A percentile compares a stretch with the other conserved stretches of the same genome.
Evolutionary conservation across 2,329 filamentous ascomycete species (phyloP).

Genomic region (Periconia sp.): DNA sequence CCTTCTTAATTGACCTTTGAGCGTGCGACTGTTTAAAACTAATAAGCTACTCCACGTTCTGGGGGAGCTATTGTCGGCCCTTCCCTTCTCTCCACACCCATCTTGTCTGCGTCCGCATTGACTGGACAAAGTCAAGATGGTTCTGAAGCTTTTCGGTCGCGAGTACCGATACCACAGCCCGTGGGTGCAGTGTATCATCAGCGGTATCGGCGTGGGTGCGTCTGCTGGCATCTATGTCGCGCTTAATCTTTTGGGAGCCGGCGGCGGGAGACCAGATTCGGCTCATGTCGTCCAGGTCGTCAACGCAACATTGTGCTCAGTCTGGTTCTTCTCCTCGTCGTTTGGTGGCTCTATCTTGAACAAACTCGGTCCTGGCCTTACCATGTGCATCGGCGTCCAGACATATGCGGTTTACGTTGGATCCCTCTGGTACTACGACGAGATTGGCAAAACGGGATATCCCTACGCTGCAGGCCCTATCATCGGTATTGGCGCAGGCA

Average conservation of each 20-base stretch:
- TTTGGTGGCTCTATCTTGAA: slow-evolving; percentile 40
- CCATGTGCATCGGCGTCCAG: slow-evolving; percentile 39
- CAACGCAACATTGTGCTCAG: slow-evolving; percentile 39
- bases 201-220: slow-evolving; percentile 34
- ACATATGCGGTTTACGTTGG: slow-evolving; percentile 39
- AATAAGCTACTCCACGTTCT: not conserved
- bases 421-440: slow-evolving; percentile 41
- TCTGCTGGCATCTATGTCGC: slow-evolving; percentile 39
- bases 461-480: slow-evolving; percentile 37
- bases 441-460: slow-evolving; percentile 37
- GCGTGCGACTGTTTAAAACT: too few relatives aligned
- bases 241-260: slow-evolving; percentile 37
- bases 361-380: slow-evolving; percentile 37
- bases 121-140: slow-evolving; percentile 20
- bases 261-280: slow-evolving; percentile 35
- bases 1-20: too few relatives aligned
- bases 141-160: slow-evolving; percentile 24
- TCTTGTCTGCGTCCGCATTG: not conserved
- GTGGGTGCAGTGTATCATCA: slow-evolving; percentile 39
- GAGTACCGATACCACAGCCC: slow-evolving; percentile 36
- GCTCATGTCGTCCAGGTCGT: slow-evolving; percentile 40
- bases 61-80: not conserved
- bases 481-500: slow-evolving; percentile 40
- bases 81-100: not conserved
- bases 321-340: slow-evolving; percentile 41